These are phyloP conservation scores for Trypethelium eluteriae DNA, from an alignment of 495 filamentous ascomycete genomes.

Conservation along the genomic window DNA sequence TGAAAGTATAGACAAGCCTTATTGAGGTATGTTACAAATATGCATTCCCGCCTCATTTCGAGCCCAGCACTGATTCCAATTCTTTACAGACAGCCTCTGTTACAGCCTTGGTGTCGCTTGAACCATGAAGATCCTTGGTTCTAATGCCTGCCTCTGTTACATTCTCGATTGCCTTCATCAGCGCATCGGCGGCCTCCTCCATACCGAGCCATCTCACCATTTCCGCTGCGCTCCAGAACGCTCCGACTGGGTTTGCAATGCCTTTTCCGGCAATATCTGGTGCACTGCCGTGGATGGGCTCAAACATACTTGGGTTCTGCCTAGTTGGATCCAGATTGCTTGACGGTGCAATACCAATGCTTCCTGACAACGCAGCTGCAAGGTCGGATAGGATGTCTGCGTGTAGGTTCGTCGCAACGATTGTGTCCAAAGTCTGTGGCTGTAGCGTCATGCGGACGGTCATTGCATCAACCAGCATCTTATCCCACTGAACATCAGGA, in stretches of 20 bases:
- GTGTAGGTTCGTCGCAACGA: conserved; percentile 40
- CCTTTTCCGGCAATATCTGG: conserved; percentile 68
- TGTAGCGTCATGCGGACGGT: conserved; percentile 37
- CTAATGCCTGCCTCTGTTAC: conserved; percentile 51
- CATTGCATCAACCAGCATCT: conserved; percentile 42
- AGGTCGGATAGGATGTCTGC: conserved; percentile 41
- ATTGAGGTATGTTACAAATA: neutral
- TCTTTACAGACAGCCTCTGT: conserved; percentile 55
- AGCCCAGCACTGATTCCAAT: conserved; percentile 33
- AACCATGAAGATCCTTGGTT: conserved; percentile 55
- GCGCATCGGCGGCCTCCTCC: conserved; percentile 44
- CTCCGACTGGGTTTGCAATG: conserved; percentile 63
- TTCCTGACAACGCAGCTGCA: conserved; percentile 40
- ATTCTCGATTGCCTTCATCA: conserved; percentile 54
- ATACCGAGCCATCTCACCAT: conserved; percentile 62
- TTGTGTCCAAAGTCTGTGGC: conserved; percentile 36
- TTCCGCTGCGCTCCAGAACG: conserved; percentile 61
- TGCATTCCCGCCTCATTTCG: neutral
- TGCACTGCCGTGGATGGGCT: conserved; percentile 61
- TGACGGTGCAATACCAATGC: conserved; percentile 44
- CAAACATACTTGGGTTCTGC: conserved; percentile 56
- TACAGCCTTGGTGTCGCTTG: conserved; percentile 48
- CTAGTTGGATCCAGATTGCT: conserved; percentile 59
- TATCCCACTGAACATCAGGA: conserved; percentile 33
- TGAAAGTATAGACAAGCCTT: neutral